These are phyloP conservation scores for Medicago lupulina DNA, from an alignment of 306 rosid species.

Conservation along the genomic window DNA sequence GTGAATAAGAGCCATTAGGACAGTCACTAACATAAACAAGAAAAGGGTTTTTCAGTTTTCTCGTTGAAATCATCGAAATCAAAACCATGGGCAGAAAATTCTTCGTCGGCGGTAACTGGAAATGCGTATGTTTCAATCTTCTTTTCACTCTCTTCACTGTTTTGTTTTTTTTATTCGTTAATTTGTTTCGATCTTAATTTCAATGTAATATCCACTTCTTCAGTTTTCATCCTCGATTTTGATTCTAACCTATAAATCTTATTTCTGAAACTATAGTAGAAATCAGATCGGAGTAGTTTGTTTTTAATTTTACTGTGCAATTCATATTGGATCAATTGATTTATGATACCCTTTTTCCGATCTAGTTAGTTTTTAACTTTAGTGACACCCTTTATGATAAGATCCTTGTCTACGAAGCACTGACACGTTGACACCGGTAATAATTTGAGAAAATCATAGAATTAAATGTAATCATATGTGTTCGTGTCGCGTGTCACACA, in stretches of 20 bases:
- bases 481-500: too few relatives aligned
- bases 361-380: not conserved
- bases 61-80: conserved; percentile 35
- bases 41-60: conserved; percentile 18
- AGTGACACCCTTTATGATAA: not conserved
- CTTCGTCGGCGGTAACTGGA: conserved; percentile 96
- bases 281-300: conserved; percentile 37
- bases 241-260: not conserved
- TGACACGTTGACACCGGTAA: too few relatives aligned
- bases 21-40: not conserved
- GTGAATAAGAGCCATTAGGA: not conserved
- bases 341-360: conserved; percentile 27
- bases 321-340: conserved; percentile 23
- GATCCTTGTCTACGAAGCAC: conserved; percentile 23
- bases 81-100: conserved; percentile 69
- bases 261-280: not conserved
- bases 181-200: conserved; percentile 17
- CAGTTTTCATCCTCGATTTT: not conserved
- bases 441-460: too few relatives aligned
- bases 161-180: not conserved
- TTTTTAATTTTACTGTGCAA: conserved; percentile 16
- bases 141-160: not conserved
- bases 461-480: too few relatives aligned
- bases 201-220: not conserved
- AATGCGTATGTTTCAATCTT: conserved; percentile 67